Conservation (phyloP, 257 asterid species). For the Dorcoceras hygrometricum region DNA sequence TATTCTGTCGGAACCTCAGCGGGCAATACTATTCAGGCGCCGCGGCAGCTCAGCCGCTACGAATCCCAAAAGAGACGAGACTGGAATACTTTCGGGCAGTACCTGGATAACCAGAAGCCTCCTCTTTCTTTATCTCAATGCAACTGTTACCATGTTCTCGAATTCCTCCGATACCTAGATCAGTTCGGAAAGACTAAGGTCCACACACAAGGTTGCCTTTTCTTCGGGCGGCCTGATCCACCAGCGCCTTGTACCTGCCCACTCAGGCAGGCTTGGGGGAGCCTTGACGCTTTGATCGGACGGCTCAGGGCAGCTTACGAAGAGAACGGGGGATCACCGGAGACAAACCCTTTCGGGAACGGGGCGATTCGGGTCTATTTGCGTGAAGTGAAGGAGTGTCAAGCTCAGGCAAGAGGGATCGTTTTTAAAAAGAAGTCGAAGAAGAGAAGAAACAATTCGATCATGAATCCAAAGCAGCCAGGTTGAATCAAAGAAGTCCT, state of each 20-base stretch:
- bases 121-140: conserved; percentile 26
- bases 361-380: conserved; percentile 24
- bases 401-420: conserved; percentile 28
- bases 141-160: conserved; percentile 21
- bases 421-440: conserved; percentile 25
- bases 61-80: conserved; percentile 28
- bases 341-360: conserved; percentile 27
- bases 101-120: conserved; percentile 24
- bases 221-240: conserved; percentile 29
- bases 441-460: conserved; percentile 20
- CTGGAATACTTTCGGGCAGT: conserved; percentile 30
- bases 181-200: conserved; percentile 31
- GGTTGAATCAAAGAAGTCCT: not conserved
- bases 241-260: conserved; percentile 31
- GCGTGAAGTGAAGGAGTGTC: conserved; percentile 29
- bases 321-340: conserved; percentile 27
- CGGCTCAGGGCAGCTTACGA: conserved; percentile 27
- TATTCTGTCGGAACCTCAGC: no score
- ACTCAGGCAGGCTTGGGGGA: conserved; percentile 27
- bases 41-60: conserved; percentile 19
- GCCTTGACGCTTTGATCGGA: conserved; percentile 28
- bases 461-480: not conserved
- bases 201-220: conserved; percentile 26
- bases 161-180: conserved; percentile 28
- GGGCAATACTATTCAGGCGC: no score